Evolutionary conservation across 2,329 filamentous ascomycete genomes (phyloP).

Genomic region (Monosporascus sp.): DNA sequence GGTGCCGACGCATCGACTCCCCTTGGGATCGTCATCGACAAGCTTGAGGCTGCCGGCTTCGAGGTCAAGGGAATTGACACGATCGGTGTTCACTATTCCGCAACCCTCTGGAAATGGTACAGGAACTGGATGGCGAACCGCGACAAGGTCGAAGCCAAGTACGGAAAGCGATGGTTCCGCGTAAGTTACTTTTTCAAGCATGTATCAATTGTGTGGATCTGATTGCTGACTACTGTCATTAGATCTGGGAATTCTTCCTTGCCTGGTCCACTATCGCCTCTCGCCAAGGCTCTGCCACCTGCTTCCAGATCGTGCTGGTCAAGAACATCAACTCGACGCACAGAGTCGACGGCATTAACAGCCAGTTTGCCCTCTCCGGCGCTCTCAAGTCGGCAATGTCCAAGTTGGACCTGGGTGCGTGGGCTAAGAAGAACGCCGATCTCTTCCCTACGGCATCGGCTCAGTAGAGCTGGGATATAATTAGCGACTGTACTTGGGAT

Average conservation of each 20-base stretch:
- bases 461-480: conserved; percentile 11
- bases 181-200: conserved; percentile 48
- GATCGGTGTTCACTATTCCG: conserved; percentile 93
- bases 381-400: conserved; percentile 41
- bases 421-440: conserved; percentile 30
- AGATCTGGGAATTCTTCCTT: conserved; percentile 75
- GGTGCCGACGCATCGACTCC: conserved; percentile 94
- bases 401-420: conserved; percentile 28
- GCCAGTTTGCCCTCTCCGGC: conserved; percentile 58
- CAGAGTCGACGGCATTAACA: conserved; percentile 65
- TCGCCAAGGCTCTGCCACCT: conserved; percentile 69
- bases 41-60: conserved; percentile 79
- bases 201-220: background rate
- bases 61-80: conserved; percentile 92
- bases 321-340: conserved; percentile 83
- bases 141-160: conserved; percentile 91
- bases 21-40: conserved; percentile 79
- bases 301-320: conserved; percentile 72
- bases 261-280: conserved; percentile 71
- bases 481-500: background rate
- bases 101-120: conserved; percentile 97
- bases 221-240: conserved; percentile 8
- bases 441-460: conserved; percentile 25
- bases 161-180: conserved; percentile 91
- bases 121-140: conserved; percentile 94